phyloP scores from a whole-genome alignment of 169 alveolate species.

The Cryptosporidium sp. region DNA sequence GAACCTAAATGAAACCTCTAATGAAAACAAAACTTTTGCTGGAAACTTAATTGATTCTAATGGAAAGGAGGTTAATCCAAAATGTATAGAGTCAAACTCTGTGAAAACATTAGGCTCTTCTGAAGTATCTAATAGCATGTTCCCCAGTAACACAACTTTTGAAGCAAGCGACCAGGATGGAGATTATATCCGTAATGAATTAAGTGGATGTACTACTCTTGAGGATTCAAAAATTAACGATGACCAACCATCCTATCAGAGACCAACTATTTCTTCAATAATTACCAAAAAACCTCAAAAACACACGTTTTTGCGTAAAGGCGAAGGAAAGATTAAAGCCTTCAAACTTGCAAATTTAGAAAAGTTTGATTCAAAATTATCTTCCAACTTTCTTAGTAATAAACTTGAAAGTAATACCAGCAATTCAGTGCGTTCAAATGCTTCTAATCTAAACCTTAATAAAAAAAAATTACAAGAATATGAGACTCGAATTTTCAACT shows the following conservation, averaged over 20 bases:
- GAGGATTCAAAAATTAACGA: background rate
- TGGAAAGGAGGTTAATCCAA: background rate
- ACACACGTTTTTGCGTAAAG: slow-evolving; percentile 55
- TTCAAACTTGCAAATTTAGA: slow-evolving; percentile 1
- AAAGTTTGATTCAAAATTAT: slow-evolving; percentile 20
- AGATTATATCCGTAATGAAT: background rate
- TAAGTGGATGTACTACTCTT: background rate
- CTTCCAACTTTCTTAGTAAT: background rate
- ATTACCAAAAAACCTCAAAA: slow-evolving; percentile 6
- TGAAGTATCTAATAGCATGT: background rate
- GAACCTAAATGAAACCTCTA: background rate
- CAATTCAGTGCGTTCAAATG: background rate
- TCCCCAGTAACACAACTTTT: slow-evolving; percentile 46
- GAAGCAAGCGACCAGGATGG: slow-evolving; percentile 36
- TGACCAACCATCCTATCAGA: slow-evolving; percentile 35
- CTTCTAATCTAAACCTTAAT: background rate
- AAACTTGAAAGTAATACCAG: slow-evolving; percentile 9
- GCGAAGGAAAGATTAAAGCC: slow-evolving; percentile 44
- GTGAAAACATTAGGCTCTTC: background rate
- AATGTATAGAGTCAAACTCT: background rate
- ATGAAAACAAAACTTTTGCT: background rate
- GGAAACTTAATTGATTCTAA: background rate
- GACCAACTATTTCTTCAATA: slow-evolving; percentile 50
- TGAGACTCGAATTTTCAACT: slow-evolving; percentile 13
- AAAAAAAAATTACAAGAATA: slow-evolving; percentile 27